phyloP scores from a whole-genome alignment of 2,329 filamentous ascomycete genomes.

The Alternaria ethzedia region DNA sequence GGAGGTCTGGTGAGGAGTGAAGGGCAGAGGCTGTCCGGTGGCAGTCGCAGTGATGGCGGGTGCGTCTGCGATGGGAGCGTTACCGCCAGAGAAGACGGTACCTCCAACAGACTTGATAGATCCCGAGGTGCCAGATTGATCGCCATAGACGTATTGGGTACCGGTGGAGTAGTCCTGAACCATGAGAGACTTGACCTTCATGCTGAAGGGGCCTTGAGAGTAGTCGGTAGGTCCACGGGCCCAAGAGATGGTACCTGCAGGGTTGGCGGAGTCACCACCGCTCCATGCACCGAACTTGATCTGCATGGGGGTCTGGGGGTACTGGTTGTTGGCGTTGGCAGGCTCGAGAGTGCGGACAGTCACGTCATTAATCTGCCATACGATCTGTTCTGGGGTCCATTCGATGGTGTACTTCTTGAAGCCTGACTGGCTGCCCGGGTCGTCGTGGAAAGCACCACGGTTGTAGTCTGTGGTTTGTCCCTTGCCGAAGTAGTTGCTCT shows the following conservation, averaged over 20 bases:
- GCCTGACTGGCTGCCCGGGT: conserved; percentile 70
- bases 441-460: conserved; percentile 79
- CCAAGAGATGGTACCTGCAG: conserved; percentile 85
- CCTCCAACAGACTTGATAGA: conserved; percentile 86
- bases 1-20: conserved; percentile 65
- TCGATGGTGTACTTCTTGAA: conserved; percentile 91
- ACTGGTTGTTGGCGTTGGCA: conserved; percentile 74
- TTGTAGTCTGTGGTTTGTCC: conserved; percentile 85
- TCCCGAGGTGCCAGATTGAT: conserved; percentile 77
- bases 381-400: conserved; percentile 84
- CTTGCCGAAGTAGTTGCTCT: conserved; percentile 87
- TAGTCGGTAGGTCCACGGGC: conserved; percentile 87
- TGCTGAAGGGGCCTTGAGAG: conserved; percentile 79
- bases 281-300: conserved; percentile 92
- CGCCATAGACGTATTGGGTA: conserved; percentile 79
- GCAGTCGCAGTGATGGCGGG: conserved; percentile 69
- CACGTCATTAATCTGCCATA: conserved; percentile 83
- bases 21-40: conserved; percentile 70
- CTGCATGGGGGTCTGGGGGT: conserved; percentile 95
- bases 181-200: conserved; percentile 77
- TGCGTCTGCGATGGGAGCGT: conserved; percentile 61
- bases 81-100: conserved; percentile 68
- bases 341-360: conserved; percentile 78
- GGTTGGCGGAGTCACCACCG: conserved; percentile 83
- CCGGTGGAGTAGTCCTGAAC: conserved; percentile 95